Evolutionary conservation across 768 basidiomycete species (phyloP).

Genomic region (Multifurca ochricompacta): DNA sequence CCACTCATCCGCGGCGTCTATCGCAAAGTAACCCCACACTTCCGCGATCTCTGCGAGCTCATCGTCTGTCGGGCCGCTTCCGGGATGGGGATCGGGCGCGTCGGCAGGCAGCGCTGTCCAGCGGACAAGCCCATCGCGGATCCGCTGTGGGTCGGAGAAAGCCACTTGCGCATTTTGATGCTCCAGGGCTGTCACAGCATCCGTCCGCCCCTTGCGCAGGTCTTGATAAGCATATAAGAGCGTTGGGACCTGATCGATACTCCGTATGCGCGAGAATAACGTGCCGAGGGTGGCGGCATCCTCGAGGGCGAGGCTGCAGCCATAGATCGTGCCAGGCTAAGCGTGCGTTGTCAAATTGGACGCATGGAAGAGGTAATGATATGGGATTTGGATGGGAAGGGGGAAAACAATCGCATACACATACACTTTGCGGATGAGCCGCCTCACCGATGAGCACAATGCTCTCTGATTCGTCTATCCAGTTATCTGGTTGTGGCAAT

Average conservation of each 20-base stretch:
- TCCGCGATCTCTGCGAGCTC: conserved; percentile 12
- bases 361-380: neutral
- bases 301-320: conserved; percentile 22
- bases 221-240: conserved; percentile 25
- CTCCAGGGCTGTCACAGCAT: neutral
- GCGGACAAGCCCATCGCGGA: conserved; percentile 12
- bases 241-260: conserved; percentile 21
- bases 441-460: conserved; percentile 34
- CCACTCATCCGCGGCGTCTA: conserved; percentile 20
- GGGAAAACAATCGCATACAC: conserved; percentile 12
- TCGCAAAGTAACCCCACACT: conserved; percentile 18
- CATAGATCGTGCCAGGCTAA: conserved; percentile 34
- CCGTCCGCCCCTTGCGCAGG: conserved; percentile 23
- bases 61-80: neutral
- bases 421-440: conserved; percentile 27
- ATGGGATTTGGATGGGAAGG: neutral
- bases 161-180: neutral
- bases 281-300: conserved; percentile 27
- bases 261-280: conserved; percentile 25
- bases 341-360: neutral
- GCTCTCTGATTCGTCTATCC: conserved; percentile 31
- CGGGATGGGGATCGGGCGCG: neutral
- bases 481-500: conserved; percentile 30
- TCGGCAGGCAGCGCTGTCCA: neutral
- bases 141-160: neutral